These are phyloP conservation scores for Botrytis elliptica DNA, from an alignment of 2,329 filamentous ascomycete species.

Conservation along the genomic window DNA sequence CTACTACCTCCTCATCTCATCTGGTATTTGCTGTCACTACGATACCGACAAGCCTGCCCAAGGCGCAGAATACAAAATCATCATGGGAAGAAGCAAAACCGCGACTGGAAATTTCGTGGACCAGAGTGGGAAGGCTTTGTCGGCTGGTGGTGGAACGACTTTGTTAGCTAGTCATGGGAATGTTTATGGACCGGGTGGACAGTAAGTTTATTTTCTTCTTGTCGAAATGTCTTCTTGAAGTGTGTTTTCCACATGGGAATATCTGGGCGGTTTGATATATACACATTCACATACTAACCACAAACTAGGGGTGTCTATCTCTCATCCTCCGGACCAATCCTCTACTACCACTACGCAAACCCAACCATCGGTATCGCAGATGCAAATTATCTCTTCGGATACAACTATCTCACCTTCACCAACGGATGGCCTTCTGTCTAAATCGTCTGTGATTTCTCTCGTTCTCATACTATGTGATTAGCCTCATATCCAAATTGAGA, in stretches of 20 bases:
- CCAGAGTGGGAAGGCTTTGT: constrained; percentile 52
- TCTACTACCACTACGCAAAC: constrained; percentile 63
- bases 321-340: constrained; percentile 22
- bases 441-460: not conserved
- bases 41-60: constrained; percentile 50
- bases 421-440: constrained; percentile 46
- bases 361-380: constrained; percentile 52
- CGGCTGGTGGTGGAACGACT: constrained; percentile 56
- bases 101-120: constrained; percentile 58
- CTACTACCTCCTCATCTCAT: constrained; percentile 65
- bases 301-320: constrained; percentile 34
- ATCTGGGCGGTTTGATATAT: too few relatives aligned
- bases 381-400: constrained; percentile 46
- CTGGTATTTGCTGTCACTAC: constrained; percentile 62
- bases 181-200: constrained; percentile 65
- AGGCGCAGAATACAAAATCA: constrained; percentile 14
- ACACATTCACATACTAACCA: constrained; percentile 19
- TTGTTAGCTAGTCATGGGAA: constrained; percentile 59
- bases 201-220: constrained; percentile 38
- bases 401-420: constrained; percentile 45
- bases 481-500: not conserved
- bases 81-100: constrained; percentile 62
- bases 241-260: too few relatives aligned
- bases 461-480: not conserved
- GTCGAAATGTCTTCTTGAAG: too few relatives aligned